These are phyloP conservation scores for Mychonastes homosphaera DNA, from an alignment of 139 green algal genomes.

Conservation along the genomic window DNA sequence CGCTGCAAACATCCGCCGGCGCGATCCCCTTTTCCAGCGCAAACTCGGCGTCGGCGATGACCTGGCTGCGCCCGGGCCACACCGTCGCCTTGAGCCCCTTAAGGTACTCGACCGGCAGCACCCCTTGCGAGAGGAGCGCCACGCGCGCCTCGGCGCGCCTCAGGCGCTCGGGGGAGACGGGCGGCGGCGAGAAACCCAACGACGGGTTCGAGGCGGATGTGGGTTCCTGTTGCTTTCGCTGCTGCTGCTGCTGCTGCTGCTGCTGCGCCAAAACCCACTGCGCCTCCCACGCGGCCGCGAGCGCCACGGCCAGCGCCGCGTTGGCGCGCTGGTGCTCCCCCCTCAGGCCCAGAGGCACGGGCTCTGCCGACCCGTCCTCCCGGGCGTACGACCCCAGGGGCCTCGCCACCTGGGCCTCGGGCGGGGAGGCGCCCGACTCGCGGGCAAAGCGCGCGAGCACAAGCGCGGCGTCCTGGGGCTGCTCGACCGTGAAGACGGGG, in stretches of 20 bases:
- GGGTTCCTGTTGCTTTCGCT: neutral
- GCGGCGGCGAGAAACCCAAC: neutral
- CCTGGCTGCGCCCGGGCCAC: constrained; percentile 70
- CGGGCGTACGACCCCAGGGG: no score
- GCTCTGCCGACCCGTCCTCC: neutral
- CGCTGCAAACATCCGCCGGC: neutral
- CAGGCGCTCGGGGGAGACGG: neutral
- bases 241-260: constrained; percentile 2
- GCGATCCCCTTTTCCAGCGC: neutral
- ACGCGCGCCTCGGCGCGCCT: constrained; percentile 7
- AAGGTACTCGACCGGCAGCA: constrained; percentile 43
- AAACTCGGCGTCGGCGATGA: constrained; percentile 25
- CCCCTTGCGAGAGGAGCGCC: constrained; percentile 12
- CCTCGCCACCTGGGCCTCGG: no score
- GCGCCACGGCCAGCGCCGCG: constrained; percentile 62
- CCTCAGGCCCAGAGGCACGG: constrained; percentile 50
- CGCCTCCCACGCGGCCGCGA: constrained; percentile 59
- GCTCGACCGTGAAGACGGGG: constrained; percentile 64
- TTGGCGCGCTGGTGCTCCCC: constrained; percentile 85
- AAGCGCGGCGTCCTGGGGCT: constrained; percentile 67
- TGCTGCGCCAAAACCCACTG: neutral
- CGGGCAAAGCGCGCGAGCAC: constrained; percentile 38
- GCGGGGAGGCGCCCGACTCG: neutral
- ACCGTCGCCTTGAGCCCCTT: constrained; percentile 37
- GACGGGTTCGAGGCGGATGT: neutral